Conservation (phyloP, 2,329 filamentous ascomycete species). For the Arthrobotrys pseudoclavata region DNA sequence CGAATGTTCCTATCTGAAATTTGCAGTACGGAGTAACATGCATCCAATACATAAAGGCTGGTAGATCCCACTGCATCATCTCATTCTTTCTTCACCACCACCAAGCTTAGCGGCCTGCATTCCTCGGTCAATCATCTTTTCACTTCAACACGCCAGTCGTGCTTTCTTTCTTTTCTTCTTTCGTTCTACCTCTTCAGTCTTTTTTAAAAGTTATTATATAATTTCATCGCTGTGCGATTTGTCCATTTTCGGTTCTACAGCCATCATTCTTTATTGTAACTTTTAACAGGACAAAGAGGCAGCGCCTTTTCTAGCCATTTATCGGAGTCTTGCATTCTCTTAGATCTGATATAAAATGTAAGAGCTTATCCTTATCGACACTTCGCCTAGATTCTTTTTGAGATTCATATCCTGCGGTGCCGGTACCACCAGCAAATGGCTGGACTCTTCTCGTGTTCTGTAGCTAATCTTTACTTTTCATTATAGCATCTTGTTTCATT, state of each 20-base stretch:
- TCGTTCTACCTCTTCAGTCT: conserved; percentile 34
- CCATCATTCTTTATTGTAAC: conserved; percentile 46
- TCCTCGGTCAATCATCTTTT: conserved; percentile 52
- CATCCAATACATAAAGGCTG: conserved; percentile 56
- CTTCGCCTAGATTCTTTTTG: conserved; percentile 21
- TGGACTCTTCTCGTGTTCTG: conserved; percentile 15
- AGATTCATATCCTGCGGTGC: conserved; percentile 12
- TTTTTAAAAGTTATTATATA: conserved; percentile 28
- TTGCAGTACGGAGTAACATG: conserved; percentile 15
- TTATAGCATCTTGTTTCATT: conserved; percentile 7
- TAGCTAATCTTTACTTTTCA: conserved; percentile 20
- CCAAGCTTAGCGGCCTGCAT: conserved; percentile 51
- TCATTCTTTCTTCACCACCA: conserved; percentile 39
- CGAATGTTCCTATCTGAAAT: conserved; percentile 29
- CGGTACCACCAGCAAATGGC: conserved; percentile 33
- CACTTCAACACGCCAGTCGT: conserved; percentile 58
- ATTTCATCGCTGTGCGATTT: conserved; percentile 59
- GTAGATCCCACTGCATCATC: conserved; percentile 47
- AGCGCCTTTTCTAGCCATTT: conserved; percentile 47
- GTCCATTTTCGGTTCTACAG: conserved; percentile 35
- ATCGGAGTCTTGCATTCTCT: conserved; percentile 36
- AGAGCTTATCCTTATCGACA: conserved; percentile 18
- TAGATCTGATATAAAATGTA: conserved; percentile 52
- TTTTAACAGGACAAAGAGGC: conserved; percentile 46
- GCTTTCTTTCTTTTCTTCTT: conserved; percentile 46